phyloP scores from a whole-genome alignment of 2,329 filamentous ascomycete genomes.

The Colletotrichum sp. region DNA sequence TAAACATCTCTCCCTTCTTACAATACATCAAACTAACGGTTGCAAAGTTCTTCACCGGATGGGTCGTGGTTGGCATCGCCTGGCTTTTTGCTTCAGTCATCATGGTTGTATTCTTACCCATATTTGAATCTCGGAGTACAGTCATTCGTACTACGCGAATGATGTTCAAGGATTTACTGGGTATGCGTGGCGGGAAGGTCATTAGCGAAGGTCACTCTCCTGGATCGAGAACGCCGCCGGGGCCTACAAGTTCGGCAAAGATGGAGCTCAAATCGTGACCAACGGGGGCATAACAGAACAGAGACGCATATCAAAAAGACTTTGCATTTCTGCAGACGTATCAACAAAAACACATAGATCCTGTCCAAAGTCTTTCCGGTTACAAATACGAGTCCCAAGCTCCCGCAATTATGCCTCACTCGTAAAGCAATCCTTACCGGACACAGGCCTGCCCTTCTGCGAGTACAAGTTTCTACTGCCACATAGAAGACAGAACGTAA shows the following conservation, averaged over 20 bases:
- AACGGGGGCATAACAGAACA: rapidly evolving
- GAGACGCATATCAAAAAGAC: background rate
- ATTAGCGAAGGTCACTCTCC: conserved; percentile 2
- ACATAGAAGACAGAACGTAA: background rate
- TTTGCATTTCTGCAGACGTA: background rate
- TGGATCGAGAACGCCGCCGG: background rate
- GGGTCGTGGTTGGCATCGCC: conserved; percentile 73
- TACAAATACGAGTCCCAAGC: background rate
- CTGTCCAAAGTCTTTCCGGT: background rate
- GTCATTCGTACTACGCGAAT: conserved; percentile 11
- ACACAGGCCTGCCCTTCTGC: background rate
- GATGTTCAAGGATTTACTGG: conserved; percentile 18
- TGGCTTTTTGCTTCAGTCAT: conserved; percentile 63
- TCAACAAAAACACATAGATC: background rate
- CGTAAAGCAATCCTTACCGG: background rate
- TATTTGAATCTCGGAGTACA: conserved; percentile 20
- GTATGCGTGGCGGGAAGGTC: background rate
- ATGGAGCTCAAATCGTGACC: background rate
- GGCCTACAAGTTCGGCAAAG: conserved; percentile 8
- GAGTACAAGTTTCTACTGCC: background rate
- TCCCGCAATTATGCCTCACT: background rate
- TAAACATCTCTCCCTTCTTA: rapidly evolving
- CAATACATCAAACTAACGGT: rapidly evolving
- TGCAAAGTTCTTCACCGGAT: conserved; percentile 71
- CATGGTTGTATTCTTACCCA: conserved; percentile 20